A percentile compares a stretch with the other conserved stretches of the same genome.
phyloP scores from a whole-genome alignment of 192 early-diverging fungal genomes.

The Backusella circina region DNA sequence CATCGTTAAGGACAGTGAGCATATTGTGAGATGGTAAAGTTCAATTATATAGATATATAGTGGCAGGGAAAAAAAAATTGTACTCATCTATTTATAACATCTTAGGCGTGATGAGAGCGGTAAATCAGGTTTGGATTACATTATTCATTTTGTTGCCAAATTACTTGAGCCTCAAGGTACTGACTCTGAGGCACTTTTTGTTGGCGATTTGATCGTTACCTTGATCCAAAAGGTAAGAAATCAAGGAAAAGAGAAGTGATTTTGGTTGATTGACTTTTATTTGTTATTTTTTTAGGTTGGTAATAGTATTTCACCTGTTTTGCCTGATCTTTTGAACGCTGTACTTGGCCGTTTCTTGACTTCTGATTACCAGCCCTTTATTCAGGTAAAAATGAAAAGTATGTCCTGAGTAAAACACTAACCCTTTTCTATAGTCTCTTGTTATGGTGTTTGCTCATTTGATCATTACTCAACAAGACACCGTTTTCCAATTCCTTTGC shows the following conservation, averaged over 20 bases:
- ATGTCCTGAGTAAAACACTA: background rate
- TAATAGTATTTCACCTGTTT: constrained; percentile 53
- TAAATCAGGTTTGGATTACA: constrained; percentile 72
- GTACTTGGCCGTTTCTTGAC: constrained; percentile 66
- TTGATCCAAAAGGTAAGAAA: constrained; percentile 72
- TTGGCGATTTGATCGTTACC: constrained; percentile 86
- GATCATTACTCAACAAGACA: constrained; percentile 61
- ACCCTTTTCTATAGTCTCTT: constrained; percentile 51
- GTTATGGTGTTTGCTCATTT: constrained; percentile 88
- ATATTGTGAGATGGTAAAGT: constrained; percentile 72
- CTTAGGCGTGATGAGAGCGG: constrained; percentile 38
- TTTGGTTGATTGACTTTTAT: constrained; percentile 21
- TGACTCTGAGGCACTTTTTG: constrained; percentile 83
- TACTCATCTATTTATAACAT: background rate
- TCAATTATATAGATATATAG: background rate
- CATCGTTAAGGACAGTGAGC: constrained; percentile 71
- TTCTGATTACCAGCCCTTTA: constrained; percentile 76
- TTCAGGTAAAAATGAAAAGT: constrained; percentile 51
- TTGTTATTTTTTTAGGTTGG: constrained; percentile 48
- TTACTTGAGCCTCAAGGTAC: constrained; percentile 69
- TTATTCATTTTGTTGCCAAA: constrained; percentile 78
- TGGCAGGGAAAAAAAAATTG: background rate
- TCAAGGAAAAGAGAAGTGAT: background rate
- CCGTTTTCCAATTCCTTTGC: constrained; percentile 71
- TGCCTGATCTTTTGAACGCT: constrained; percentile 78